Evolutionary conservation across 495 filamentous ascomycete species (phyloP).

Genomic region (Lentithecium fluviatile): DNA sequence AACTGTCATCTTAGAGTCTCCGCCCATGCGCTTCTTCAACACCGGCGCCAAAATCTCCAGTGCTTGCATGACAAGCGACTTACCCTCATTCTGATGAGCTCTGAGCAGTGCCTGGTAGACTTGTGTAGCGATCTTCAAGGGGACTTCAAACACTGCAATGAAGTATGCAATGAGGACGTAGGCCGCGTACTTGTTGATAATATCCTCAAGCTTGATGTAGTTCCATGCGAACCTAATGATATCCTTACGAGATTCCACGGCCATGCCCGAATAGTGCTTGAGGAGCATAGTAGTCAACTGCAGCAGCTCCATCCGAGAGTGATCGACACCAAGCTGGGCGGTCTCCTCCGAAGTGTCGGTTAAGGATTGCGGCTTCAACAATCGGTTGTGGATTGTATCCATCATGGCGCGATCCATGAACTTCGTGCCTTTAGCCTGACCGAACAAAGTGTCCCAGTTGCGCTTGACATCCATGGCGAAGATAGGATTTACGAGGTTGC

Average conservation of each 20-base stretch:
- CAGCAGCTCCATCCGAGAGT: slow-evolving; percentile 92
- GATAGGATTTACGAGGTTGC: slow-evolving; percentile 91
- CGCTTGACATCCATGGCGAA: slow-evolving; percentile 94
- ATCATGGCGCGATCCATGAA: slow-evolving; percentile 86
- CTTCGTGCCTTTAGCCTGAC: slow-evolving; percentile 60
- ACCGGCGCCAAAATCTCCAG: slow-evolving; percentile 93
- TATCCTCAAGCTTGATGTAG: slow-evolving; percentile 93
- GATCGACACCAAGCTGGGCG: slow-evolving; percentile 83
- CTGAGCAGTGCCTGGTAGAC: slow-evolving; percentile 87
- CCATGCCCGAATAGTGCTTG: slow-evolving; percentile 81
- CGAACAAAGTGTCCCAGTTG: slow-evolving; percentile 54
- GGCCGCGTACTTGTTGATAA: slow-evolving; percentile 98
- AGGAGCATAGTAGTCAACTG: slow-evolving; percentile 92
- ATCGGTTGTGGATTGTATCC: slow-evolving; percentile 85
- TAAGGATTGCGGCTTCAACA: slow-evolving; percentile 83
- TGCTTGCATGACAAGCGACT: slow-evolving; percentile 87
- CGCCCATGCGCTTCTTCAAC: slow-evolving; percentile 68
- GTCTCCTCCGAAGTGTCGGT: slow-evolving; percentile 82
- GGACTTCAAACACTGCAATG: slow-evolving; percentile 94
- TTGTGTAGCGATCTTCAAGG: slow-evolving; percentile 90
- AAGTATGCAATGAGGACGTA: slow-evolving; percentile 98
- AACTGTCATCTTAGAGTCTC: slow-evolving; percentile 53
- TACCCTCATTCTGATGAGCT: slow-evolving; percentile 92
- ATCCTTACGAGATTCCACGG: slow-evolving; percentile 91
- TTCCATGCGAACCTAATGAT: slow-evolving; percentile 99